Evolutionary conservation across 2,329 filamentous ascomycete species (phyloP), one percentile per base, ranked within the genome.

Genomic region (Neonectria faginata): DNA sequence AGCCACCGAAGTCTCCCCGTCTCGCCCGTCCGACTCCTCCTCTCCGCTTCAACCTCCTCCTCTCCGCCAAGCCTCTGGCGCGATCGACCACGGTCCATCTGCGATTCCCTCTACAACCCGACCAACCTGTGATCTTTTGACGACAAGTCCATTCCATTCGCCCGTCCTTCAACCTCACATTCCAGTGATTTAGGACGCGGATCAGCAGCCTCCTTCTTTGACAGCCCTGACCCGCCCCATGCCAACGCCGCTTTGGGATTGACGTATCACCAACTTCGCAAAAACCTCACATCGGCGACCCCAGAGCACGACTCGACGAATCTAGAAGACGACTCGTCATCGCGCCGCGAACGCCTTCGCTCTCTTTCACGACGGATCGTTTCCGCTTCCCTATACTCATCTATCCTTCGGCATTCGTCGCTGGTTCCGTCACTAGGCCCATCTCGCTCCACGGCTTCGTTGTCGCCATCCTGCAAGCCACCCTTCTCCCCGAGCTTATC

Each of bases 191-290:
- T 64, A 41, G 61, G 61, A 62, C 66, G 33, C 59, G 58, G 55
- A 50, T 53, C n/a, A 20, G 52, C 67, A 70, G 65, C 66, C 25
- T 25, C 25, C 2, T 62, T 60, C 64, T 51, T 51, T 57, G 68
- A 70, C 66, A 65, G 61, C 63, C 63, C 63, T 57, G 63, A 68
- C 64, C 41, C 48, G 56, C 47, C 55, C 51, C 51, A 47, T 67
- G 66, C 67, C 65, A 71, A 60, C 63, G 62, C 70, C 68, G 68
- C 57, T 72, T 71, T 66, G 51, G 71, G 71, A 70, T 48, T 56
- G 55, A 70, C 63, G 22, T 60, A 50, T 27, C 42, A 44, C 62
- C 62, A 66, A 65, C 71, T 59, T 64, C 66, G 65, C 61, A 60
- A 66, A 6, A 25, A 65, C 70, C 61, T 64, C 65, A 67, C 62